Evolutionary conservation across 305 asterid species (phyloP), one percentile per base, ranked within the genome.

Genomic region (Stenogyne calaminthoides): DNA sequence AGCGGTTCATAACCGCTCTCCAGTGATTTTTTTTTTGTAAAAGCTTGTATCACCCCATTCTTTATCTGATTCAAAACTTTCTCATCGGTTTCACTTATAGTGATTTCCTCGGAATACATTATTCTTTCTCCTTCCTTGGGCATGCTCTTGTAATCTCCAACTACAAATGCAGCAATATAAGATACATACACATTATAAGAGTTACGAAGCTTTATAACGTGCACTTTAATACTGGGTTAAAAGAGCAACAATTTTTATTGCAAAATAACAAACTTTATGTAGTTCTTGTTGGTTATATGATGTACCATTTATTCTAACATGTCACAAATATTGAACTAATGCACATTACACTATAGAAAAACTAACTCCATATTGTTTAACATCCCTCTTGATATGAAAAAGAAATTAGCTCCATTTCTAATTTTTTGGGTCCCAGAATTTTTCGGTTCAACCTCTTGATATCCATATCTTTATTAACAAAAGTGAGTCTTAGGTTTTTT

Each of bases 11-110:
- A n/a, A n/a, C n/a, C n/a, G n/a, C n/a, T n/a, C n/a, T n/a, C n/a
- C n/a, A n/a, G n/a, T n/a, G n/a, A n/a, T n/a, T n/a, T n/a, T n/a
- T n/a, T n/a, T n/a, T n/a, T n/a, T n/a, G n/a, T n/a, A n/a, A n/a
- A n/a, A n/a, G n/a, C n/a, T n/a, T 66, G 77, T 62, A 49, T 79
- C 79, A 66, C 83, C 80, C 97, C 99, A 94, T 47, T 80, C 79
- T 25, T 85, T 67, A 75, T 88, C 84, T 7, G 91, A 82, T 59
- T 18, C 55, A 83, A 80, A 20, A 84, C 88, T 69, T 76, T 86
- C 61, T 84, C 84, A 37, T 85, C 80, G 0, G 57, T 27, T 19
- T 51, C 86, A 39, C 56, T 75, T 39, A 46, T 20, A 27, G 57
- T 46, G 9, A 60, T 80, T 77, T 82, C 81, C 64, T 76, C 77